Evolutionary conservation across 2,329 filamentous ascomycete species (phyloP).

Genomic region (Leptodontidium sp.): DNA sequence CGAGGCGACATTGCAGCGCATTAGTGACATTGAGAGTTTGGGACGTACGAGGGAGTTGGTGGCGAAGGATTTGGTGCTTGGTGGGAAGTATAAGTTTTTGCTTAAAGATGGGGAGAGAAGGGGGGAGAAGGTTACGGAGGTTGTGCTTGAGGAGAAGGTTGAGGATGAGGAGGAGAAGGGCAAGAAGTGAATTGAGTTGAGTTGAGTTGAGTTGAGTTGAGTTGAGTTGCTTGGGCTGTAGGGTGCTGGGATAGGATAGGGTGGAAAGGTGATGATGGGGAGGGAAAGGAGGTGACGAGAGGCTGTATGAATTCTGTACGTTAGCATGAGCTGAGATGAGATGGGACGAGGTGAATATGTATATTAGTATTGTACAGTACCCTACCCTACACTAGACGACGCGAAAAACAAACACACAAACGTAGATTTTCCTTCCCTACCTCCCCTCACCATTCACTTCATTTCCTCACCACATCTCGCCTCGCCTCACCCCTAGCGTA

Average conservation of each 20-base stretch:
- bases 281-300: background rate
- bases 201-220: no score
- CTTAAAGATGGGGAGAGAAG: conserved; percentile 40
- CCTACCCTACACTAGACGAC: background rate
- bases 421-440: background rate
- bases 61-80: conserved; percentile 90
- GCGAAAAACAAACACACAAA: background rate
- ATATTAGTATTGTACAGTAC: conserved; percentile 2
- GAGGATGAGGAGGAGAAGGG: conserved; percentile 13
- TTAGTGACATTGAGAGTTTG: conserved; percentile 90
- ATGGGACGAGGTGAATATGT: conserved; percentile 12
- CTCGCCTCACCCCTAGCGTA: no score
- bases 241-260: background rate
- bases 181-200: background rate
- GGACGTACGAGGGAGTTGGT: conserved; percentile 94
- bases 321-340: background rate
- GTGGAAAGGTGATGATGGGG: background rate
- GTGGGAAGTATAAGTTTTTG: conserved; percentile 78
- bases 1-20: conserved; percentile 83
- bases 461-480: background rate
- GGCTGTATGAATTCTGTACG: conserved; percentile 9
- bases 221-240: background rate
- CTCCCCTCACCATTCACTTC: background rate
- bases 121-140: conserved; percentile 41
- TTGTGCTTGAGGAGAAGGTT: conserved; percentile 37